A percentile compares a stretch with the other conserved stretches of the same genome.
Conservation (phyloP, 2,329 filamentous ascomycete species). For the Zarea fungicola region DNA sequence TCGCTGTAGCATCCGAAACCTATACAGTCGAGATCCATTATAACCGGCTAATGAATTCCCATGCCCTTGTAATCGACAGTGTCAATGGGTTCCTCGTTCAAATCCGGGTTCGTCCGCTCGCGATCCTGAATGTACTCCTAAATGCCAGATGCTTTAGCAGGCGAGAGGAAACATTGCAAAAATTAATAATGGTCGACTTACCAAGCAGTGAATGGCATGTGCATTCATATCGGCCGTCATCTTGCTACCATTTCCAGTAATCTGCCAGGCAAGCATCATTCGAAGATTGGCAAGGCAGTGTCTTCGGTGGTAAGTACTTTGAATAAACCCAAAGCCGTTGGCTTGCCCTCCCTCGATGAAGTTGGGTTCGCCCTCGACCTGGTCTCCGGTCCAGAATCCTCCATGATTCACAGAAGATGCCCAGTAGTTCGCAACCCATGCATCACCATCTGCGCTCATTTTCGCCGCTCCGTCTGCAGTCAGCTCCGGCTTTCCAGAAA, state of each 20-base stretch:
- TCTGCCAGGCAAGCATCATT: constrained; percentile 5
- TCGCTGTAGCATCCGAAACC: too few species aligned
- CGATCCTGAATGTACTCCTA: background rate
- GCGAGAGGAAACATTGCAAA: background rate
- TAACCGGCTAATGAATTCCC: background rate
- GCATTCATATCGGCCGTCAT: background rate
- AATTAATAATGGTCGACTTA: background rate
- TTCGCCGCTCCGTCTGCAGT: background rate
- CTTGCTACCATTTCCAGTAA: constrained; percentile 1
- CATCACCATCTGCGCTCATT: background rate
- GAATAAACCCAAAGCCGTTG: constrained; percentile 1
- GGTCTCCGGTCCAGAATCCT: background rate
- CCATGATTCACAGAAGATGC: constrained; percentile 1
- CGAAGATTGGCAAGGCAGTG: constrained; percentile 5
- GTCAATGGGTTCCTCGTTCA: background rate
- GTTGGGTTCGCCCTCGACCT: background rate
- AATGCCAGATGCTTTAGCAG: background rate
- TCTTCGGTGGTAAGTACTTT: constrained; percentile 1
- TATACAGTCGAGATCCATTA: too few species aligned
- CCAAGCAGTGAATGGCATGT: background rate
- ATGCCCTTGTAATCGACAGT: background rate
- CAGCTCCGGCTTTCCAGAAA: background rate
- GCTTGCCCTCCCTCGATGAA: constrained; percentile 3
- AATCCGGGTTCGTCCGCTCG: background rate
- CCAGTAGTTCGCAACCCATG: background rate